Evolutionary conservation across 2,329 filamentous ascomycete genomes (phyloP), one percentile per base, ranked within the genome.

Genomic region (Phialophora expanda): DNA sequence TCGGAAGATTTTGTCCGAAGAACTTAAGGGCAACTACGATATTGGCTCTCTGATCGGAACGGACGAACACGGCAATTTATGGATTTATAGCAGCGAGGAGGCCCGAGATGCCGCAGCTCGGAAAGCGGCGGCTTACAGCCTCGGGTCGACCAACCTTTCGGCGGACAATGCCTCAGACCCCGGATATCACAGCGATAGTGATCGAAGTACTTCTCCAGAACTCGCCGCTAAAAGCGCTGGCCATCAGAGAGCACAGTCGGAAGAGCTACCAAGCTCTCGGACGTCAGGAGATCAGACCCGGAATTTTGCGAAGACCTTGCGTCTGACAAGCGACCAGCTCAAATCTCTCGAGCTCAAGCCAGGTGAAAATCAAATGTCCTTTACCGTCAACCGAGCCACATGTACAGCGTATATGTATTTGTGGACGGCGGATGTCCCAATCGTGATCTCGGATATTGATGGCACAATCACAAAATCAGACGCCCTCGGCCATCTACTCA

Each of bases 381-480:
- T 99, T 77, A 98, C 92, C 2, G 95, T 99, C 67, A 98, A 98
- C 77, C 86, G 91, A 69, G 93, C 95, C 5, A 97, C 92, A 0
- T 99, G 95, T 79, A 88, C 88, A 59, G 95, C 94, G 14, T 90
- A 88, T 73, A 96, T 99, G 89, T 99, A 93, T 76, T 86, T 96
- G 66, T 99, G 95, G 96, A 89, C 87, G 71, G 88, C 94, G 74
- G 90, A 96, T 73, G 90, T 90, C 0, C 96, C 95, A 0, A 94
- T 99, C 63, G 93, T 99, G 56, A 97, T 99, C 69, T 98, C 94
- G 0, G 95, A 99, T 77, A 98, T 99, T 74, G 95, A 99, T 78
- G 95, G 95, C 59, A 99, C 95, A 24, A 99, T 99, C 74, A 99
- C 95, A 66, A 99, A 99, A 80, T 97, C 93, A 2, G 93, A 97